Conservation (phyloP, 805 yeast species). For the Metschnikowia borealis region DNA sequence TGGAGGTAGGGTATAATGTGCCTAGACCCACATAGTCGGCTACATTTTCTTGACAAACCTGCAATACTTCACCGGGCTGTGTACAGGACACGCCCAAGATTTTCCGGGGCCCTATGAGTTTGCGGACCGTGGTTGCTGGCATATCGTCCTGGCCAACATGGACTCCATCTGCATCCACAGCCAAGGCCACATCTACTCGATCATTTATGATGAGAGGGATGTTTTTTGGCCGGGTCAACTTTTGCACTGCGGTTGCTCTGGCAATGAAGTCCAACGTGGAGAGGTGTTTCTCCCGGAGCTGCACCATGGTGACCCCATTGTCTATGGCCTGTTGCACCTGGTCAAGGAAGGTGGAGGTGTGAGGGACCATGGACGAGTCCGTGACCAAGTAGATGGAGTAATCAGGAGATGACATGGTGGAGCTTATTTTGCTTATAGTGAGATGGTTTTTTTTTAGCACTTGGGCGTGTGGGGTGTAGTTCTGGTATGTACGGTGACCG, state of each 20-base stretch:
- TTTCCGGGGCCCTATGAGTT: conserved; percentile 66
- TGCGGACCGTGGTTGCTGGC: conserved; percentile 55
- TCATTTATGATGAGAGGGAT: conserved; percentile 85
- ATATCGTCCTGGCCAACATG: conserved; percentile 94
- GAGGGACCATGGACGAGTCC: conserved; percentile 71
- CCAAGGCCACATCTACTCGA: conserved; percentile 83
- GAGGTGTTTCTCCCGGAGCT: conserved; percentile 72
- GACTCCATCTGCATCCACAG: conserved; percentile 85
- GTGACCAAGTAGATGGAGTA: conserved; percentile 70
- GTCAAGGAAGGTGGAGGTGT: conserved; percentile 46
- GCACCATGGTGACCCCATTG: conserved; percentile 78
- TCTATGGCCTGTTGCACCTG: conserved; percentile 63
- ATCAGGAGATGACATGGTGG: background rate
- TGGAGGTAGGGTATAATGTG: conserved; percentile 66
- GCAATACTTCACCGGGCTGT: conserved; percentile 49
- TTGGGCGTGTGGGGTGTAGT: too few relatives aligned
- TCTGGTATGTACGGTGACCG: too few relatives aligned
- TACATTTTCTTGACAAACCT: conserved; percentile 45
- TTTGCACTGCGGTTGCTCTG: conserved; percentile 58
- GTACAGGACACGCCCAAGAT: conserved; percentile 78
- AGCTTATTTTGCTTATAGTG: too few relatives aligned
- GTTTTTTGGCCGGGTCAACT: conserved; percentile 51
- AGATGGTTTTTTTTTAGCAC: too few relatives aligned
- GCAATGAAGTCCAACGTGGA: conserved; percentile 65
- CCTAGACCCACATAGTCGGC: conserved; percentile 87